phyloP scores from a whole-genome alignment of 352 stramenopile genomes.

The Plasmopara muralis region DNA sequence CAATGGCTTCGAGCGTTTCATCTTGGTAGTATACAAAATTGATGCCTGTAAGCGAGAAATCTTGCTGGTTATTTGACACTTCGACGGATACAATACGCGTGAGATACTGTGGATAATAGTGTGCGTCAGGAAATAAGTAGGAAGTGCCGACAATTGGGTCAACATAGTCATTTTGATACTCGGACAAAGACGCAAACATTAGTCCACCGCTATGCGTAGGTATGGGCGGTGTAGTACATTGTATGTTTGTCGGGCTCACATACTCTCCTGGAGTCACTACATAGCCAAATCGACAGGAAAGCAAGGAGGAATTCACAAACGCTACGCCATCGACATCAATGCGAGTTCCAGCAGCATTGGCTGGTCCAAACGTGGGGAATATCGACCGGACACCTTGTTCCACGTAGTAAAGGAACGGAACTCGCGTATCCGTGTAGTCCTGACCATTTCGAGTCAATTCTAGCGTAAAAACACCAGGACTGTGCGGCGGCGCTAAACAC shows the following conservation, averaged over 20 bases:
- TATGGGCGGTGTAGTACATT: slow-evolving; percentile 76
- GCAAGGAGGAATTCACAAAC: slow-evolving; percentile 84
- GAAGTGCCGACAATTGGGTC: slow-evolving; percentile 60
- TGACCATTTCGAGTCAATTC: slow-evolving; percentile 90
- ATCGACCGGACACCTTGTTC: slow-evolving; percentile 70
- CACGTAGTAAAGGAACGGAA: slow-evolving; percentile 82
- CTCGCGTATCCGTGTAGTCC: slow-evolving; percentile 71
- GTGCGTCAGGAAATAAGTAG: slow-evolving; percentile 70
- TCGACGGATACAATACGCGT: slow-evolving; percentile 89
- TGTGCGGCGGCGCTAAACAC: slow-evolving; percentile 67
- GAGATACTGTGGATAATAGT: slow-evolving; percentile 87
- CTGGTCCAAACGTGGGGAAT: slow-evolving; percentile 85
- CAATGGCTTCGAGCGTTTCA: slow-evolving; percentile 52
- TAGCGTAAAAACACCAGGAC: slow-evolving; percentile 63
- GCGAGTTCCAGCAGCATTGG: slow-evolving; percentile 64
- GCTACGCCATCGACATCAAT: slow-evolving; percentile 78
- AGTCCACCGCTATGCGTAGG: slow-evolving; percentile 48
- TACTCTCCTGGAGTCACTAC: slow-evolving; percentile 79
- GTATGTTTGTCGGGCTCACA: slow-evolving; percentile 67
- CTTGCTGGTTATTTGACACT: slow-evolving; percentile 93
- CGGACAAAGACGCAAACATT: slow-evolving; percentile 48
- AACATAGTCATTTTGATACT: slow-evolving; percentile 54
- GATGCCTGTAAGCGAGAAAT: slow-evolving; percentile 89
- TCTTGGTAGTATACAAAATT: slow-evolving; percentile 92
- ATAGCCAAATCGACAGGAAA: slow-evolving; percentile 87